Conservation (phyloP, 2,329 filamentous ascomycete genomes). For the Alternaria incomplexa region DNA sequence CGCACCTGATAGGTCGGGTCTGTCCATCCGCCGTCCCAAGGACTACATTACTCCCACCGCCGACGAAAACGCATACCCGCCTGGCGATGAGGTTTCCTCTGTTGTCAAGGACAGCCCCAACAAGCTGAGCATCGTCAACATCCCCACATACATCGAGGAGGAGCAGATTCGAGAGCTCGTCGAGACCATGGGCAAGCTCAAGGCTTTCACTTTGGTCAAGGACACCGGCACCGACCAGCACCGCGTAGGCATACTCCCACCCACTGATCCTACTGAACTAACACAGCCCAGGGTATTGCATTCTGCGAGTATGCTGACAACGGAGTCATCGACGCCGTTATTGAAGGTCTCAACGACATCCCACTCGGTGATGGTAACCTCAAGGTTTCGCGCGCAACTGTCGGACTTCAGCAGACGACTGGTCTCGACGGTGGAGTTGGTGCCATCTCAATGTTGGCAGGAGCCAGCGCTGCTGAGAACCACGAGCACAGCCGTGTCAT, state of each 20-base stretch:
- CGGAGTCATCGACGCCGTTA: slow-evolving; percentile 77
- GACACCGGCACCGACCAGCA: slow-evolving; percentile 86
- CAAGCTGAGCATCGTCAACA: slow-evolving; percentile 92
- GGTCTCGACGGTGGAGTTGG: slow-evolving; percentile 95
- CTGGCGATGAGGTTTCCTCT: slow-evolving; percentile 74
- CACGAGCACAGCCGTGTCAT: slow-evolving; percentile 83
- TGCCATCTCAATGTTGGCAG: slow-evolving; percentile 96
- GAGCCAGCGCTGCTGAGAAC: slow-evolving; percentile 75
- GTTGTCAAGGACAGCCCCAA: slow-evolving; percentile 90
- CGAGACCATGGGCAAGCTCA: slow-evolving; percentile 88
- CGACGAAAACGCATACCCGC: slow-evolving; percentile 68
- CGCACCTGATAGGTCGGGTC: slow-evolving; percentile 57
- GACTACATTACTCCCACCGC: slow-evolving; percentile 90
- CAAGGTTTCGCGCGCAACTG: slow-evolving; percentile 86
- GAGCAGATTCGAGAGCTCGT: slow-evolving; percentile 92
- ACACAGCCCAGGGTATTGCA: slow-evolving; percentile 74
- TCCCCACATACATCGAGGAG: slow-evolving; percentile 85
- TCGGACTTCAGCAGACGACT: slow-evolving; percentile 90
- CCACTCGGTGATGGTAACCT: slow-evolving; percentile 86
- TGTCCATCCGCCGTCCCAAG: slow-evolving; percentile 86
- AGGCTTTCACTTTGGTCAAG: slow-evolving; percentile 89
- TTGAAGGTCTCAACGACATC: slow-evolving; percentile 92
- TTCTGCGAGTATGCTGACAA: slow-evolving; percentile 94
- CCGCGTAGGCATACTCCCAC: slow-evolving; percentile 65
- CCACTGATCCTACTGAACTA: slow-evolving; percentile 7